These are phyloP conservation scores for Candida ipomoeae DNA, from an alignment of 805 yeast genomes.

Conservation along the genomic window DNA sequence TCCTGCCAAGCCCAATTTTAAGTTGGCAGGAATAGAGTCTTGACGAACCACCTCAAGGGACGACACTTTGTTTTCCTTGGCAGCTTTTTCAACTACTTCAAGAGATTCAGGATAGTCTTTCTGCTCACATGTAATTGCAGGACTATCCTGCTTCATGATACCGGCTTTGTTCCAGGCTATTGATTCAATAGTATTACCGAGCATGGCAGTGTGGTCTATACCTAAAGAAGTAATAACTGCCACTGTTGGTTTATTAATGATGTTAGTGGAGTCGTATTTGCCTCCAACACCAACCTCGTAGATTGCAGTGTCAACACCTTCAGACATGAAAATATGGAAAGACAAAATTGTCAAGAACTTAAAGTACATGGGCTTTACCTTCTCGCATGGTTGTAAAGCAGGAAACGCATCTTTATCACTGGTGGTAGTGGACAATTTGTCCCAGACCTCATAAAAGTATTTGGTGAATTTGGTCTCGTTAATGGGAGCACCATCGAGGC, in stretches of 20 bases:
- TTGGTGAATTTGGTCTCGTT: conserved; percentile 71
- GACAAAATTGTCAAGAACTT: conserved; percentile 84
- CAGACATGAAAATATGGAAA: conserved; percentile 83
- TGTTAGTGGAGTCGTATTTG: conserved; percentile 92
- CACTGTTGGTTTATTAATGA: conserved; percentile 71
- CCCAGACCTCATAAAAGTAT: conserved; percentile 95
- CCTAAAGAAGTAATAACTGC: conserved; percentile 87
- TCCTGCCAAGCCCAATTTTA: conserved; percentile 72
- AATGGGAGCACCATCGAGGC: conserved; percentile 83
- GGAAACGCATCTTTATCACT: conserved; percentile 63
- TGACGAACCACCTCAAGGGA: conserved; percentile 49
- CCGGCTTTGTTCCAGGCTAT: conserved; percentile 98
- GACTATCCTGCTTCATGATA: conserved; percentile 65
- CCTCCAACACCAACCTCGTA: conserved; percentile 99
- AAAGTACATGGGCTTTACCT: conserved; percentile 87
- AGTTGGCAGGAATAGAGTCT: conserved; percentile 35
- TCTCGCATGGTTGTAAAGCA: conserved; percentile 56
- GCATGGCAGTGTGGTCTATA: conserved; percentile 82
- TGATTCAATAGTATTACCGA: conserved; percentile 82
- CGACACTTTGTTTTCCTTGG: conserved; percentile 52
- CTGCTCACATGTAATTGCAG: conserved; percentile 64
- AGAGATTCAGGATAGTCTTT: conserved; percentile 49
- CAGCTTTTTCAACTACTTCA: conserved; percentile 58
- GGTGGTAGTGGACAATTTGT: conserved; percentile 54
- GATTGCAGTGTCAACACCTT: conserved; percentile 89